Evolutionary conservation across 768 basidiomycete species (phyloP).

Genomic region (Auriculariales sp.): DNA sequence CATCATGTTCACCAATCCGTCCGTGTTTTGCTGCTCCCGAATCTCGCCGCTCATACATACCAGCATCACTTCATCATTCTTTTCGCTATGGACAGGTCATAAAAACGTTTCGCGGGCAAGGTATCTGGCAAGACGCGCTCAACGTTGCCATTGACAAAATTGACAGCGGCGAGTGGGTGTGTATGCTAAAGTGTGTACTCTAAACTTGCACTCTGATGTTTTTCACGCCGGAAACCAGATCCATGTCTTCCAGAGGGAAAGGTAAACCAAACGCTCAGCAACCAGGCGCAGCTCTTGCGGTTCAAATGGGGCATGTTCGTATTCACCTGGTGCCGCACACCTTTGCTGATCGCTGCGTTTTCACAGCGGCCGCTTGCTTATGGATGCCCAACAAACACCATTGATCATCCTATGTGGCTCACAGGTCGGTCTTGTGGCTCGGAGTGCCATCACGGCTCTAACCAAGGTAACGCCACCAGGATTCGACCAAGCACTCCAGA

Average conservation of each 20-base stretch:
- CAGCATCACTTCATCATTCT: conserved; percentile 73
- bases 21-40: background rate
- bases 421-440: conserved; percentile 51
- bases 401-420: conserved; percentile 84
- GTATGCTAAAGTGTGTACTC: too few relatives aligned
- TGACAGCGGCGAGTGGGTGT: conserved; percentile 74
- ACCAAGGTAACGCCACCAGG: conserved; percentile 27
- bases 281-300: conserved; percentile 33
- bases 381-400: conserved; percentile 50
- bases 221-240: conserved; percentile 32
- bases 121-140: conserved; percentile 77
- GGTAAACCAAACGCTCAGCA: conserved; percentile 46
- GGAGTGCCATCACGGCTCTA: too few relatives aligned
- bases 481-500: conserved; percentile 88
- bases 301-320: conserved; percentile 98
- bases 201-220: conserved; percentile 2
- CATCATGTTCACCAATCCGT: conserved; percentile 89
- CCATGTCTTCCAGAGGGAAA: conserved; percentile 85
- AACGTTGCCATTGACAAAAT: conserved; percentile 71
- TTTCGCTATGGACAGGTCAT: conserved; percentile 83
- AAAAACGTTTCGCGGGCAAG: conserved; percentile 83
- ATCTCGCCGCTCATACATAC: background rate
- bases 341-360: background rate
- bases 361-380: conserved; percentile 67
- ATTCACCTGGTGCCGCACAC: background rate